Evolutionary conservation across 352 stramenopile genomes (phyloP).

Genomic region (Pythium sp.): DNA sequence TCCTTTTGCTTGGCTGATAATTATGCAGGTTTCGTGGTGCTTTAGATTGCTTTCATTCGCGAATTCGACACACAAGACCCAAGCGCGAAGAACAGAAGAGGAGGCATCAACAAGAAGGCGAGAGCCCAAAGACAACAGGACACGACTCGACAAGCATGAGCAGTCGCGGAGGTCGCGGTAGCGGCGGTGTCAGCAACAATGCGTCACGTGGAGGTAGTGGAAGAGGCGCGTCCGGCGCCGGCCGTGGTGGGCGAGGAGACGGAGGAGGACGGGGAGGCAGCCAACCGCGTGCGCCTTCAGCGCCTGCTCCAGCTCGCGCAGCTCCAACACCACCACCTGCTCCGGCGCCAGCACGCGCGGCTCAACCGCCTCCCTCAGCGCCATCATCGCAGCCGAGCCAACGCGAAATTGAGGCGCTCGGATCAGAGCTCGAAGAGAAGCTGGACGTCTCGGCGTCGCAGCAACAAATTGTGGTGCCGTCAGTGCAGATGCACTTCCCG

Average conservation of each 20-base stretch:
- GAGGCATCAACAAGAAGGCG: not conserved
- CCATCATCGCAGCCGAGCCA: not conserved
- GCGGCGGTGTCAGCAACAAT: not conserved
- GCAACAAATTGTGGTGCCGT: conserved; percentile 29
- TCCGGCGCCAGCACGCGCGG: not conserved
- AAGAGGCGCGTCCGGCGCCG: conserved; percentile 14
- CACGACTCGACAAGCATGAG: conserved; percentile 10
- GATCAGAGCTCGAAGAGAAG: conserved; percentile 41
- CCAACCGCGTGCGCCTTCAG: conserved; percentile 3
- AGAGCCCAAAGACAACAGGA: not conserved
- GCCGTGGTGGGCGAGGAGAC: conserved; percentile 8
- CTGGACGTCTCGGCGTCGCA: conserved; percentile 18
- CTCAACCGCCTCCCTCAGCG: not conserved
- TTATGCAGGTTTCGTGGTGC: not conserved
- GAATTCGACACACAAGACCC: not conserved
- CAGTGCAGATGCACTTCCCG: conserved; percentile 44
- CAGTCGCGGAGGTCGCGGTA: conserved; percentile 4
- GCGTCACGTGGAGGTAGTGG: conserved; percentile 18
- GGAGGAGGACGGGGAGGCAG: conserved; percentile 4
- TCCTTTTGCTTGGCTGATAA: not conserved
- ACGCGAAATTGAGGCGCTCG: conserved; percentile 13
- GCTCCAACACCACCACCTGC: not conserved
- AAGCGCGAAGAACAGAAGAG: conserved; percentile 1
- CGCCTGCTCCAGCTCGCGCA: not conserved
- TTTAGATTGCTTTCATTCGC: conserved; percentile 1